Base-by-base conservation (phyloP, 2,329 filamentous ascomycete genomes). In the Emmonsiellopsis sp. region DNA sequence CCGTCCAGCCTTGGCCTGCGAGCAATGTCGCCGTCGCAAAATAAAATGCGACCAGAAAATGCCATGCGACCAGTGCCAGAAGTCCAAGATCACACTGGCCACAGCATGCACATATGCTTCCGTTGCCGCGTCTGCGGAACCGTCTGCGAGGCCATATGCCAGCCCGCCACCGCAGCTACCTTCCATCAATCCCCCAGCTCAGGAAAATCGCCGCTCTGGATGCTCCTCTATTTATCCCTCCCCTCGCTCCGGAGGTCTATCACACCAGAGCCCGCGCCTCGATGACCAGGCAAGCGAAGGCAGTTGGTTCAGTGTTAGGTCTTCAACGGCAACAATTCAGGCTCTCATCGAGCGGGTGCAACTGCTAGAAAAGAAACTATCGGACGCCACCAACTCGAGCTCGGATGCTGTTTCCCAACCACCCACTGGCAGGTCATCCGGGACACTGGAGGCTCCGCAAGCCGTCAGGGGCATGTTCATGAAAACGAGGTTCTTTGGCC, bases 401-500 rank as follows among this genome's bases (percentile, higher is more conserved):
- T 40, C 32, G 1, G 15, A 7, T 37, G n/a, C 13, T 48, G 11
- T 20, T 11, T 37, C 32, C 8, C 10, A 8, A 37, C 20, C 45
- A 7, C 45, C 45, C 8, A n/a, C 8, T 5, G 3, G 32, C 45
- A 2, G 31, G 15, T 11, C 2, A 5, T 26, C 26, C 7, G 45
- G 20, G 7, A 3, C 4, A 7, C 20, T 48, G 32, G 45, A 48
- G 8, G 45, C 7, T 48, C 31, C 31, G 31, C 8, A 26, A 7
- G 9, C 37, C n/a, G 35, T 51, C n/a, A 42, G 37, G 26, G 55
- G 53, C 30, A 52, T 34, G n/a, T 54, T 54, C 30, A 52, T 50
- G 9, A 82, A 82, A 59, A 76, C 74, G 0, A 71, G 78, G 0
- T 64, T 80, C 2, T 78, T 80, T 58, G 79, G 79, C 0, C 69